phyloP scores from a whole-genome alignment of 1,139 yeast genomes.

The Meyerozyma carpophila region DNA sequence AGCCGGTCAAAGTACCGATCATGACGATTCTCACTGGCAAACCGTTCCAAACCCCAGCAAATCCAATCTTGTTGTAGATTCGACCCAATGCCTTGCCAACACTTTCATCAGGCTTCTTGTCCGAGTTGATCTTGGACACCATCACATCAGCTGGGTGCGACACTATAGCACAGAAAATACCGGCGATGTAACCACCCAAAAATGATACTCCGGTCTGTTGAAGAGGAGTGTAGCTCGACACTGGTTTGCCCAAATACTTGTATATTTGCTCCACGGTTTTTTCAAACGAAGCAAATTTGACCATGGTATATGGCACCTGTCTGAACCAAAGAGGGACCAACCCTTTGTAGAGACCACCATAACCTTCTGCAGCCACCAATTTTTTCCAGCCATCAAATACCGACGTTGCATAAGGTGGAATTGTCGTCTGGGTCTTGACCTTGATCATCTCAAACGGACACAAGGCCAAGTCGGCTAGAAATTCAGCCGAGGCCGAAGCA shows the following conservation, averaged over 20 bases:
- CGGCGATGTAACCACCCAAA: conserved; percentile 93
- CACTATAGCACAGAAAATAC: conserved; percentile 89
- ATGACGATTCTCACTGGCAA: conserved; percentile 88
- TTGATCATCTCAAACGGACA: conserved; percentile 95
- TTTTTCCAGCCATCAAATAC: conserved; percentile 65
- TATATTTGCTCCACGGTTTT: conserved; percentile 76
- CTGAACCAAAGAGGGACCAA: conserved; percentile 88
- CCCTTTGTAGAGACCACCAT: conserved; percentile 77
- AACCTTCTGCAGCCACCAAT: conserved; percentile 61
- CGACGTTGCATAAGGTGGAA: conserved; percentile 70
- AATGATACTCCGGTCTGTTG: conserved; percentile 93
- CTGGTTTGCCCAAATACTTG: conserved; percentile 41
- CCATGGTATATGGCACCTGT: conserved; percentile 96
- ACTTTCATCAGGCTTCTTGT: conserved; percentile 61
- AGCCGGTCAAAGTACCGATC: conserved; percentile 95
- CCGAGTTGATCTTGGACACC: conserved; percentile 88
- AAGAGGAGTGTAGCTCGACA: conserved; percentile 32
- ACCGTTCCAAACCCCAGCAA: conserved; percentile 90
- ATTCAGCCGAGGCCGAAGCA: conserved; percentile 91
- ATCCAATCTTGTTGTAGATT: conserved; percentile 79
- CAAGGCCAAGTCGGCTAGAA: conserved; percentile 78
- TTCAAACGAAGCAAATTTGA: conserved; percentile 90
- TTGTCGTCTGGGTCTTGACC: conserved; percentile 86
- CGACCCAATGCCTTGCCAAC: conserved; percentile 62
- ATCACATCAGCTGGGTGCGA: conserved; percentile 97